A percentile compares a stretch with the other conserved stretches of the same genome.
phyloP scores from a whole-genome alignment of 768 basidiomycete genomes.

The Xerocomus potaroensis region DNA sequence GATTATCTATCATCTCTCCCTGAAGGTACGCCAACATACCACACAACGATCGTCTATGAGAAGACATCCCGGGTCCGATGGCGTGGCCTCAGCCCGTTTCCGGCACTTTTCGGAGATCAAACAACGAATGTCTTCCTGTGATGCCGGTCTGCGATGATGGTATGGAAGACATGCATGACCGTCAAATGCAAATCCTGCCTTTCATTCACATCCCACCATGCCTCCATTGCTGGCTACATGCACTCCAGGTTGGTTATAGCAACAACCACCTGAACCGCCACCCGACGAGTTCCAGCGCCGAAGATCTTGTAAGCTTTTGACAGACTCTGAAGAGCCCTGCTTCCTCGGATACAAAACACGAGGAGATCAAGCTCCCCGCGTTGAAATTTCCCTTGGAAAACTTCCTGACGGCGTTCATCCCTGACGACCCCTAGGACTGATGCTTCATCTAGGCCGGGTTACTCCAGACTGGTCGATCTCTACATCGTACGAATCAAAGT shows the following conservation, averaged over 20 bases:
- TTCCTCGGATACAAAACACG: constrained; percentile 20
- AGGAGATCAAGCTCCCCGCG: constrained; percentile 18
- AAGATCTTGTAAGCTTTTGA: constrained; percentile 22
- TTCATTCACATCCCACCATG: constrained; percentile 31
- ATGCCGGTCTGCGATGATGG: constrained; percentile 16
- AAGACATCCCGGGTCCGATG: constrained; percentile 9
- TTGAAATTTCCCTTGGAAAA: constrained; percentile 31
- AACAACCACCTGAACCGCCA: constrained; percentile 33
- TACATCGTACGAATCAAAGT: constrained; percentile 20
- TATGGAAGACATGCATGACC: constrained; percentile 25
- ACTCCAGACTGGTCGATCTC: constrained; percentile 13
- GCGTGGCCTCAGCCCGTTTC: background rate
- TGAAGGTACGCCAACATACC: constrained; percentile 19
- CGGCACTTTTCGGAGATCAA: constrained; percentile 11
- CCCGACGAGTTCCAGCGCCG: constrained; percentile 29
- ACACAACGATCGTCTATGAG: constrained; percentile 3
- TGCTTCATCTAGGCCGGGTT: constrained; percentile 23
- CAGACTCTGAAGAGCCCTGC: constrained; percentile 15
- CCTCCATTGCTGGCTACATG: constrained; percentile 26
- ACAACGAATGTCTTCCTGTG: constrained; percentile 13
- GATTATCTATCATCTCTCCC: background rate
- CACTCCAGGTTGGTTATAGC: constrained; percentile 37
- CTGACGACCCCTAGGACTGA: background rate
- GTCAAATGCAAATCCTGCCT: constrained; percentile 20
- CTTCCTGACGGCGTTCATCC: constrained; percentile 10